Evolutionary conservation across 202 grass and related monocot species (phyloP), one percentile per base, ranked within the genome.

Genomic region (Panicum hallii): DNA sequence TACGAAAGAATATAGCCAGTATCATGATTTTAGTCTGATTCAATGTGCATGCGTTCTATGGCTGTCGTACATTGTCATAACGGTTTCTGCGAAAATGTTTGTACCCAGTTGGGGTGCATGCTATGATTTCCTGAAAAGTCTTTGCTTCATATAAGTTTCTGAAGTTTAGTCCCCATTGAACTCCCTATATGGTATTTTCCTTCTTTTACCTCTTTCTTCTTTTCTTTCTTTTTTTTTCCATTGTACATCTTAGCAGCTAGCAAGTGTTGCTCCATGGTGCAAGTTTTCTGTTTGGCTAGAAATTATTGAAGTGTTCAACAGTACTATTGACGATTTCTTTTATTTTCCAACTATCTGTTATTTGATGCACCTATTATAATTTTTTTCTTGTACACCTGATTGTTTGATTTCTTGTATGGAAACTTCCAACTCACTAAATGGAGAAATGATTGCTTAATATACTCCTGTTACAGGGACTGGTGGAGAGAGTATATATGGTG

Each of bases 401-500:
- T 58, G 56, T 28, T 26, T 61, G 22, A 11, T 61, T 26, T 61
- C 57, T 61, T 61, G 22, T 61, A 28, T 28, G 57, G n/a, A 26
- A 61, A 61, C 9, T 11, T 57, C 7, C 56, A 62, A 4, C 23
- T 30, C 58, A 30, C 22, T 30, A 13, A 62, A 26, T 12, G 1
- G 58, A 62, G 58, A 62, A 62, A 62, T 62, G 58, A 30, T 62
- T 30, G 58, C 9, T 62, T 62, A 26, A 30, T 30, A 30, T 26
- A 26, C 10, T 62, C 58, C 22, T 62, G 58, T 62, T 62, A 62
- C 23, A 62, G 23, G 58, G 58, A 62, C 23, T 62, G 58, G 58
- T 62, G 58, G 58, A 62, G 58, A 62, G 23, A 62, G 58, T 62
- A 62, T 62, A 62, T 30, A 62, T 30, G 58, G 58, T 62, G 58